Percentiles rank a stretch among this genome's conserved stretches.
phyloP scores from a whole-genome alignment of 345 rosid genomes.

The Eucalyptus marginata region DNA sequence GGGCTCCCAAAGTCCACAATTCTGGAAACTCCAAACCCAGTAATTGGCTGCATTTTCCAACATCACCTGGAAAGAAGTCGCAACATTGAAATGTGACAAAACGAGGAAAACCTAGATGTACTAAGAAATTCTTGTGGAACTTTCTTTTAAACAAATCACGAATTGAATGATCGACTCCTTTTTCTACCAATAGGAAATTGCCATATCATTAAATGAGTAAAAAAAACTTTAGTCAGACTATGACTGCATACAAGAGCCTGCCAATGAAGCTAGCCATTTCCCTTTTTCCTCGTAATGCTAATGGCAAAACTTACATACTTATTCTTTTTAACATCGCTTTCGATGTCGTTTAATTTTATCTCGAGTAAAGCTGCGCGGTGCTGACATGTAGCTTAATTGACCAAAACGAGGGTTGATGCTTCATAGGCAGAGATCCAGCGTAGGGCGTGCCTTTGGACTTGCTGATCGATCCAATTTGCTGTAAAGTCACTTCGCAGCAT shows the following conservation, averaged over 20 bases:
- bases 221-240: background rate
- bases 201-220: background rate
- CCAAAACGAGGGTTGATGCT: background rate
- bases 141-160: background rate
- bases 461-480: background rate
- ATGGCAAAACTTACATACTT: background rate
- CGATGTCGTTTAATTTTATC: background rate
- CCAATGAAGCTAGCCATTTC: background rate
- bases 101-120: background rate
- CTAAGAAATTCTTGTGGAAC: background rate
- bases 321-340: background rate
- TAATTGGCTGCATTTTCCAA: constrained; percentile 27
- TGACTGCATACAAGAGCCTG: background rate
- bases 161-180: background rate
- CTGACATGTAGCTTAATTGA: background rate
- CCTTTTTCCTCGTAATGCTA: background rate
- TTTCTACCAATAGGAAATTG: background rate
- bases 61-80: background rate
- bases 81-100: background rate
- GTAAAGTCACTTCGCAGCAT: background rate
- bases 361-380: background rate
- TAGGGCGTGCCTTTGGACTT: background rate
- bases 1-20: constrained; percentile 58
- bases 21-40: constrained; percentile 65
- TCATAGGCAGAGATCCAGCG: background rate